Evolutionary conservation across 2,329 filamentous ascomycete genomes (phyloP), one percentile per base, ranked within the genome.

Genomic region (Xylaria sp.): DNA sequence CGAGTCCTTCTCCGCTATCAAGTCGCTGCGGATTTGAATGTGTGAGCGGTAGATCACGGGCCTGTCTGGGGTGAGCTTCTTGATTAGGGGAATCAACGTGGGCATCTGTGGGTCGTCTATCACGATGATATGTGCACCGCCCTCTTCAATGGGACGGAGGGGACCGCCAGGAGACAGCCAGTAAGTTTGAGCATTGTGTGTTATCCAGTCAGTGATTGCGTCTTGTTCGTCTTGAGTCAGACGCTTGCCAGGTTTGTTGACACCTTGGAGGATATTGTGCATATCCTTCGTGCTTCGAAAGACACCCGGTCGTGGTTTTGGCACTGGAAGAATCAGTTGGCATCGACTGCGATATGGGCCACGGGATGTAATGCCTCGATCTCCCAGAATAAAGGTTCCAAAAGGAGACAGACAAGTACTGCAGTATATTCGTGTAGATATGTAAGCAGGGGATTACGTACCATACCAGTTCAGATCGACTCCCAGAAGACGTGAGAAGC

Each of bases 241-340:
- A n/a, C 88, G 85, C 72, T 92, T 86, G 2, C 87, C 85, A 0
- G 88, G 86, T 30, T 85, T 83, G 48, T 89, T 89, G 50, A 94
- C 92, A 8, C 92, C 93, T 80, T 96, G 93, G 2, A 96, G 88
- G 71, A 95, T 94, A 80, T 96, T 96, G 86, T 96, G 93, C 73
- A 94, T 92, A 72, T 91, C 94, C 81, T 96, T 96, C 72, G 93
- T 96, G 79, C 93, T 91, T 59, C 92, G 86, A 80, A 96, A 96
- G 11, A 95, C 89, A 17, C 91, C 90, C 2, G 92, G 92, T 59
- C 91, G 89, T 24, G 93, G 92, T 78, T 93, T 93, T 6, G 93
- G 93, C 0, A 95, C 92, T 85, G 8, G 4, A 17, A 17, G 9
- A n/a, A 27, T 63, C 12, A 57, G 53, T 5, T 7, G 19, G 42